Evolutionary conservation across 192 early-diverging fungal species (phyloP), one percentile per base, ranked within the genome.

Genomic region (Backusella westeae): DNA sequence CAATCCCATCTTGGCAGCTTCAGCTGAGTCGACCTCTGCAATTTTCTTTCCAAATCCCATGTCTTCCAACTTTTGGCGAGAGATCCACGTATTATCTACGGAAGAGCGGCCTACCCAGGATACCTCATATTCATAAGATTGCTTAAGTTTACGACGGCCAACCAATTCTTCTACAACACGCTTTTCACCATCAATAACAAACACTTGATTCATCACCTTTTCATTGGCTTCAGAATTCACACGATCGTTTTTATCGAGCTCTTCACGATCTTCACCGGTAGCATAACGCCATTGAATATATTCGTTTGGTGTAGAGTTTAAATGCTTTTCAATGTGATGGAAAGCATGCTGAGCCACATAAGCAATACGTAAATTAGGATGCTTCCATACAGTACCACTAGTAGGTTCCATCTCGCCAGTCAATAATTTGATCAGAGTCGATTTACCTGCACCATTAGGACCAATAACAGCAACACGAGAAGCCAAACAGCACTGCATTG

Each of bases 271-370:
- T 70, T 91, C 90, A 72, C 93, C 93, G 74, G 89, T 89, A 71
- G 88, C 88, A 84, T 92, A 94, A 79, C 93, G 90, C 93, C 93
- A 93, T 75, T 92, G 91, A 81, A 95, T 95, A 83, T 95, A 95
- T 46, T 91, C 90, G 82, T 94, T 94, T 38, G 93, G 91, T n/a
- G 93, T 93, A 66, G 87, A 91, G 86, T 92, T 92, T 74, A 94
- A 75, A 83, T 95, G 93, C 71, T 91, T 87, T 73, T 95, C 93
- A 74, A 94, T 83, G 85, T 95, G 93, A 81, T 95, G 91, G 91
- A 95, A 93, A 70, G 93, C 92, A 80, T 95, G 93, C 81, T 95
- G 94, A 52, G 93, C 92, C 68, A 95, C 93, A 82, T 94, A 94
- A 49, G 93, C 93, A 81, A 95, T 89, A 86, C 94, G 91, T 32